Evolutionary conservation across 1,284 basidiomycete genomes (phyloP).

Genomic region (Mycena citricolor): DNA sequence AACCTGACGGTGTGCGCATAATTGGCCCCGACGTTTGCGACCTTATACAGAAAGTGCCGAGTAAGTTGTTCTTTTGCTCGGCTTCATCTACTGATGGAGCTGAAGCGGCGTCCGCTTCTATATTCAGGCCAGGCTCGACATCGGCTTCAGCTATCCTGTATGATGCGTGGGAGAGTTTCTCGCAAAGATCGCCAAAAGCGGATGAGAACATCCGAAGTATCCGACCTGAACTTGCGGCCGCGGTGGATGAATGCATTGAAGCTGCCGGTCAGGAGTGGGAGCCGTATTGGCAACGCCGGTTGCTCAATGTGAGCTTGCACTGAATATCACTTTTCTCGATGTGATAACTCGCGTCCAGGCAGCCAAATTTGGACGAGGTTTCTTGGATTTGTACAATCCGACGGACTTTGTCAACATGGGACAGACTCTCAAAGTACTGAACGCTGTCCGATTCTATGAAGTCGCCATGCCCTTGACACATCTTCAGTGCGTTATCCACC

Average conservation of each 20-base stretch:
- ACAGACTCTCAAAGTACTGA: slow-evolving; percentile 91
- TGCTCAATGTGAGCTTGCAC: slow-evolving; percentile 69
- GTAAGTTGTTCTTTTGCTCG: slow-evolving; percentile 40
- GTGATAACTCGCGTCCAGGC: slow-evolving; percentile 51
- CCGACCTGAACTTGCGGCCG: slow-evolving; percentile 79
- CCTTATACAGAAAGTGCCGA: slow-evolving; percentile 90
- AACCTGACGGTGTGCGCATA: slow-evolving; percentile 86
- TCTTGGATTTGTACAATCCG: slow-evolving; percentile 90
- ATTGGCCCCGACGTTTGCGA: slow-evolving; percentile 81
- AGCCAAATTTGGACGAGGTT: slow-evolving; percentile 93
- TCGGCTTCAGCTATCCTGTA: slow-evolving; percentile 90
- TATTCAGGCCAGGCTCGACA: slow-evolving; percentile 91
- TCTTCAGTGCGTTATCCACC: slow-evolving; percentile 62
- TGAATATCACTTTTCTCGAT: slow-evolving; percentile 9
- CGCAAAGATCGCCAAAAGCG: slow-evolving; percentile 80
- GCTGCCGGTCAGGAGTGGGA: slow-evolving; percentile 95
- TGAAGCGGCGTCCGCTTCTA: slow-evolving; percentile 71
- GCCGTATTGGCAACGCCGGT: slow-evolving; percentile 81
- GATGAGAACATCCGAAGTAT: slow-evolving; percentile 93
- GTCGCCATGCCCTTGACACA: slow-evolving; percentile 94
- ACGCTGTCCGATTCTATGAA: slow-evolving; percentile 88
- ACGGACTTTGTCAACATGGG: slow-evolving; percentile 91
- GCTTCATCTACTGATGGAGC: slow-evolving; percentile 1
- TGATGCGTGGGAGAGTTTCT: slow-evolving; percentile 91
- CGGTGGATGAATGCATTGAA: slow-evolving; percentile 91